Evolutionary conservation across 108 stramenopile genomes (phyloP), one percentile per base, ranked within the genome.

Genomic region (Cylindrotheca closterium): DNA sequence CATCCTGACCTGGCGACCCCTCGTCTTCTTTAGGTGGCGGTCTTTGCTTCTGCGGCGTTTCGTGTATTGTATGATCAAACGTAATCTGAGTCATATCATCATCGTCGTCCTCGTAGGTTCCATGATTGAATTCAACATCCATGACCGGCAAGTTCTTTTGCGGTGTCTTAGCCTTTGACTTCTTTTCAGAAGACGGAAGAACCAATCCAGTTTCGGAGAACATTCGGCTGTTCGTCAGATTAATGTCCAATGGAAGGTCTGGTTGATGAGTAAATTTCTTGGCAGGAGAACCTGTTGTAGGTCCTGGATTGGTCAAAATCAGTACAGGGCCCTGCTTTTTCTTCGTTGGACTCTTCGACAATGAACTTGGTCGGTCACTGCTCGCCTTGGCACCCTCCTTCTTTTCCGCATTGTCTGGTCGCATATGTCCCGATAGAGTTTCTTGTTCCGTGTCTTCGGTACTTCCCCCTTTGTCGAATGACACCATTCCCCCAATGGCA

Each of bases 61-160:
- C 17, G 19, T 27, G 18, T 7, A 19, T 60, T 23, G 51, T 65
- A 21, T 37, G 53, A 53, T 63, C 71, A 48, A 73, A 64, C 17
- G 71, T 73, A 23, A 73, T 53, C 58, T 65, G 63, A 18, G 71
- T 73, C 71, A 73, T 73, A 1, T 73, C 71, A 50, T 71, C 70
- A 45, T 73, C 71, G 18, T 24, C 37, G 51, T 45, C 0, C 60
- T 63, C n/a, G 71, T 65, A 51, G 63, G 63, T 15, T 32, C 37
- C 10, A 22, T 30, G 22, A 32, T 64, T 34, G 51, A 31, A 42
- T 42, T 42, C 37, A 42, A 42, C 37, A 42, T 42, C 15, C 37
- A 42, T 42, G 37, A 42, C 15, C 7, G 37, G 37, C 7, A 42
- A 15, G 37, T 42, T 42, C 37, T 15, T 42, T 42, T 15, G 10